Evolutionary conservation across 257 asterid genomes (phyloP).

Genomic region (Parsonsia alboflavescens): DNA sequence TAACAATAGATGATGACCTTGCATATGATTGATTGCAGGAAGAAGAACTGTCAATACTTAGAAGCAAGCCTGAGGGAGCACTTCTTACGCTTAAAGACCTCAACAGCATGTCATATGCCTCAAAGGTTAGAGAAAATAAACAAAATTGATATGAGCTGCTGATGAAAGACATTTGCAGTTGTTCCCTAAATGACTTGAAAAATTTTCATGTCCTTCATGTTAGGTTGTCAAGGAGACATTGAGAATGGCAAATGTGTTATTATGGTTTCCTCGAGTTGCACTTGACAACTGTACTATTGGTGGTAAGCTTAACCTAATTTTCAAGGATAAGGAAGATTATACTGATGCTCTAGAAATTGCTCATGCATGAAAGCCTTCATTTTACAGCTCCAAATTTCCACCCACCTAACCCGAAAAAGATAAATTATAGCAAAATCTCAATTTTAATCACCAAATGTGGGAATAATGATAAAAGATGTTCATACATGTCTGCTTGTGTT

Average conservation of each 20-base stretch:
- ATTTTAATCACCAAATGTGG: background rate
- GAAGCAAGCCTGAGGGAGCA: constrained; percentile 33
- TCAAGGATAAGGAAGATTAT: background rate
- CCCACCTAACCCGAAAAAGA: background rate
- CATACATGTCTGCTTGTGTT: background rate
- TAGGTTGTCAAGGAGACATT: constrained; percentile 64
- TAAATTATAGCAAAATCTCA: background rate
- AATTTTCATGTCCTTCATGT: background rate
- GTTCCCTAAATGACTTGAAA: background rate
- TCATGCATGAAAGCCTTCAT: background rate
- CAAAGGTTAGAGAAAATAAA: constrained; percentile 34
- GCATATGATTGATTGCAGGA: constrained; percentile 28
- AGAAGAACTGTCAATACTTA: constrained; percentile 39
- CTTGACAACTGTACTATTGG: constrained; percentile 39
- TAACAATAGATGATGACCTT: background rate
- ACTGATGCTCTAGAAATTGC: background rate
- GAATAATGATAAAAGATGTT: background rate
- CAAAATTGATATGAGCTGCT: background rate
- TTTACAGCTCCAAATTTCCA: background rate
- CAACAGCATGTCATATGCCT: constrained; percentile 43
- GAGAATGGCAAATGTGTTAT: constrained; percentile 54
- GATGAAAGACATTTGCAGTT: background rate
- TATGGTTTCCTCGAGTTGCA: constrained; percentile 66
- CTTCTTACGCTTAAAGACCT: constrained; percentile 46
- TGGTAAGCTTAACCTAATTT: constrained; percentile 28